phyloP scores from a whole-genome alignment of 441 rosid genomes.

The Sinapis alba region DNA sequence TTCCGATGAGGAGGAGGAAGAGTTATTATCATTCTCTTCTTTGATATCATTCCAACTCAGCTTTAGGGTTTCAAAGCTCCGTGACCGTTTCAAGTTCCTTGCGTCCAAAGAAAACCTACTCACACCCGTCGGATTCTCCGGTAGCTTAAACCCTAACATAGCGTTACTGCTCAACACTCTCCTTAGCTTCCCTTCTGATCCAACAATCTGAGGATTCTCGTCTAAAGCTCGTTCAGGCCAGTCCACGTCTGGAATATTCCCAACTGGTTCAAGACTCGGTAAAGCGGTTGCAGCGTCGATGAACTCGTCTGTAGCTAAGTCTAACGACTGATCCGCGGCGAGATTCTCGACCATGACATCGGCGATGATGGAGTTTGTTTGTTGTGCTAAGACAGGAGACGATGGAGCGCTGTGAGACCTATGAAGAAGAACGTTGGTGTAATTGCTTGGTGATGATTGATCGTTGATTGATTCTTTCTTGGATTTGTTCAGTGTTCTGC shows the following conservation, averaged over 20 bases:
- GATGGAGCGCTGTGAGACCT: conserved; percentile 93
- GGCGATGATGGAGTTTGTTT: conserved; percentile 68
- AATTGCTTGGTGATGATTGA: conserved; percentile 24
- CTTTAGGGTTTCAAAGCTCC: conserved; percentile 66
- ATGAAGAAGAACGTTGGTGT: conserved; percentile 37
- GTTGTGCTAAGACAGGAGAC: conserved; percentile 64
- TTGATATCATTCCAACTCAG: conserved; percentile 49
- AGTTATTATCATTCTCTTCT: conserved; percentile 44
- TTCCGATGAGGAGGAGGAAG: conserved; percentile 35
- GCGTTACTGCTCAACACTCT: conserved; percentile 79
- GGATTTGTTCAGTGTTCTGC: conserved; percentile 82
- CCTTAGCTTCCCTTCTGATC: conserved; percentile 61
- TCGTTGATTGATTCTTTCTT: conserved; percentile 48
- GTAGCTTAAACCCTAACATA: conserved; percentile 56
- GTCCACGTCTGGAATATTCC: conserved; percentile 51
- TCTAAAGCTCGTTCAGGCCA: conserved; percentile 93
- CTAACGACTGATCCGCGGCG: conserved; percentile 52
- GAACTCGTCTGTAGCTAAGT: conserved; percentile 47
- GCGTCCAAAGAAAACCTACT: conserved; percentile 44
- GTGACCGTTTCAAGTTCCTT: conserved; percentile 64
- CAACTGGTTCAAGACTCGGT: conserved; percentile 22
- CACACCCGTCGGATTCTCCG: conserved; percentile 52
- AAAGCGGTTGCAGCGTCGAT: conserved; percentile 39
- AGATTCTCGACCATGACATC: conserved; percentile 73
- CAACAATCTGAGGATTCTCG: conserved; percentile 58